A percentile compares a stretch with the other conserved stretches of the same genome.
Conservation (phyloP, 768 basidiomycete species). For the Lepiota venenata region DNA sequence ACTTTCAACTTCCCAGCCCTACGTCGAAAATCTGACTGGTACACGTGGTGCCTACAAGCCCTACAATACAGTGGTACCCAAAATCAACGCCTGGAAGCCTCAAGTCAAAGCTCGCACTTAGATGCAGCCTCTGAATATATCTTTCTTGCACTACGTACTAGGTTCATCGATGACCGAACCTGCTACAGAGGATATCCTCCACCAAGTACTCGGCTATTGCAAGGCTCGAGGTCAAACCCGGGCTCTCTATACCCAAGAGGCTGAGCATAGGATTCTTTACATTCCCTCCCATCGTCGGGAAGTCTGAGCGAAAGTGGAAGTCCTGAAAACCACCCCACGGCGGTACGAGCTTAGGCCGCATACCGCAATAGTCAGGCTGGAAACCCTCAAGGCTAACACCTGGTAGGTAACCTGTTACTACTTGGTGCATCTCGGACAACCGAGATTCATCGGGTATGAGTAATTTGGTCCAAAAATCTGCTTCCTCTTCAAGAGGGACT, state of each 20-base stretch:
- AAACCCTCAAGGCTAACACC: constrained; percentile 56
- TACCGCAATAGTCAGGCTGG: constrained; percentile 79
- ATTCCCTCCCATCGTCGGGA: constrained; percentile 34
- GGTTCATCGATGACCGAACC: constrained; percentile 16
- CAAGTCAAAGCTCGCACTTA: constrained; percentile 52
- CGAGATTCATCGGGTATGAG: constrained; percentile 62
- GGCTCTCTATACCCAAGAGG: constrained; percentile 88
- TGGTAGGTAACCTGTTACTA: constrained; percentile 75
- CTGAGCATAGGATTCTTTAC: constrained; percentile 62
- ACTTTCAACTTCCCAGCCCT: constrained; percentile 48
- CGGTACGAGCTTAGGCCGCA: constrained; percentile 83
- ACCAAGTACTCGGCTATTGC: constrained; percentile 86
- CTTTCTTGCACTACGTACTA: neutral
- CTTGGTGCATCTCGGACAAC: constrained; percentile 61
- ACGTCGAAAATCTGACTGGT: constrained; percentile 87
- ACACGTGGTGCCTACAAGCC: constrained; percentile 87
- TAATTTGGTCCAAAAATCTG: constrained; percentile 75
- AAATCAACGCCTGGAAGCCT: constrained; percentile 83
- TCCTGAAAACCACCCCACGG: constrained; percentile 80
- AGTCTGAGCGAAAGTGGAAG: constrained; percentile 70
- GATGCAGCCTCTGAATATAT: constrained; percentile 2
- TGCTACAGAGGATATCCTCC: constrained; percentile 43
- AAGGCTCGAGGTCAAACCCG: constrained; percentile 84
- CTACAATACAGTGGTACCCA: constrained; percentile 85
- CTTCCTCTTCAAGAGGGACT: constrained; percentile 34